Conservation (phyloP, 192 early-diverging fungal species). For the Geosiphon pyriformis region DNA sequence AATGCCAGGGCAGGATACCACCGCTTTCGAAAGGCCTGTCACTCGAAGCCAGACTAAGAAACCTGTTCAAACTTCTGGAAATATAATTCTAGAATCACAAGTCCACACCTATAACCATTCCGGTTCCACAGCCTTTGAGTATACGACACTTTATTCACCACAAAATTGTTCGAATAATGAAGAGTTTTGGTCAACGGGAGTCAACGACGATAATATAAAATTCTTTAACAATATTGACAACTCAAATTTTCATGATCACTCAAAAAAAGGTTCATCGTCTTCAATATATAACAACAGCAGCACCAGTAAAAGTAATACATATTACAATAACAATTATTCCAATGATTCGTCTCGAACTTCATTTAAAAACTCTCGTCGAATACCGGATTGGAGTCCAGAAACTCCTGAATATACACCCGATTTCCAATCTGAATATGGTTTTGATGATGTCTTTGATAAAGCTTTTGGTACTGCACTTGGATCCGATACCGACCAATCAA, state of each 20-base stretch:
- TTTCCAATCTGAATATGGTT: background rate
- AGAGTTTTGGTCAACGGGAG: background rate
- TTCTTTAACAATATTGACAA: background rate
- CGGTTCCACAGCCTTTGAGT: background rate
- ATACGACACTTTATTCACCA: background rate
- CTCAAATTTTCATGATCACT: too few species aligned
- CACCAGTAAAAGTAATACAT: too few species aligned
- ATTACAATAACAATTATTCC: too few species aligned
- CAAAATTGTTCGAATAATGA: background rate
- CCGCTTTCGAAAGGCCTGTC: background rate
- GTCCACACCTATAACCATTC: background rate
- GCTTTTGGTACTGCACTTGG: background rate
- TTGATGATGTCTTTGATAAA: background rate
- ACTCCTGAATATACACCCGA: background rate
- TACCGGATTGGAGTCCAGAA: background rate
- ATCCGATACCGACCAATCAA: background rate
- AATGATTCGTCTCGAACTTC: background rate
- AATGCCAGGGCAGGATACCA: background rate
- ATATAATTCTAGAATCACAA: background rate
- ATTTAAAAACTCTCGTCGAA: background rate
- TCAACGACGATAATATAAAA: background rate
- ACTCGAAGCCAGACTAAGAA: background rate
- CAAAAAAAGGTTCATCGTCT: too few species aligned
- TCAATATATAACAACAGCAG: too few species aligned
- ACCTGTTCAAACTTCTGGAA: too few species aligned